Evolutionary conservation across 768 basidiomycete species (phyloP), one percentile per base, ranked within the genome.

Genomic region (Termitomyces sp.): DNA sequence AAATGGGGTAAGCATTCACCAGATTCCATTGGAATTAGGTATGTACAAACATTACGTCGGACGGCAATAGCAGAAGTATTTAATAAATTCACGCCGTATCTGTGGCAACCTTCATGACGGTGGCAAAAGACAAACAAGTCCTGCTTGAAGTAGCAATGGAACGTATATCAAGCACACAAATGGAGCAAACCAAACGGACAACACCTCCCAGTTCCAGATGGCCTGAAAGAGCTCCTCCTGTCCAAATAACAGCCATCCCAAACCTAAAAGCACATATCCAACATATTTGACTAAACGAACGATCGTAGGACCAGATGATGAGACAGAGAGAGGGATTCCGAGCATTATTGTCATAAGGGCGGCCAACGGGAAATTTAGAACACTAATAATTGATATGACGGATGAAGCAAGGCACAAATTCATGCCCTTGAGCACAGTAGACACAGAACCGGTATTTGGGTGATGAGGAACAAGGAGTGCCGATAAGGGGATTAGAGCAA

Each of bases 351-450:
- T 83, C 18, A 96, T 77, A 22, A 79, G 68, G 22, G 87, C 84
- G 0, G 95, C 91, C 20, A 98, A 85, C 8, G 92, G 93, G 72
- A 96, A 96, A 70, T 98, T 97, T 69, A 97, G 84, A 58, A 97
- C 86, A 16, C 92, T 88, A 30, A 85, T 86, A 38, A 92, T 84
- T 13, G 82, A 94, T 61, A 97, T 88, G 51, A 94, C 80, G 1
- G 90, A 88, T 3, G 96, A 96, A 24, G 92, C 83, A 47, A 90
- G 72, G 69, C 94, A 91, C 28, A 95, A 82, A 64, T 88, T 89
- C 59, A 92, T 75, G 0, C 88, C 76, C 63, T 90, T 86, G 43
- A 95, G 74, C 18, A 89, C 72, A 18, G 71, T 66, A 18, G 77
- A 80, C 36, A 73, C 68, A 22, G 76, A 77, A 53, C 77, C 77